Percentiles rank a stretch among this genome's conserved stretches.
Evolutionary conservation across 352 stramenopile species (phyloP).

Genomic region (Pythium pyrilobum): DNA sequence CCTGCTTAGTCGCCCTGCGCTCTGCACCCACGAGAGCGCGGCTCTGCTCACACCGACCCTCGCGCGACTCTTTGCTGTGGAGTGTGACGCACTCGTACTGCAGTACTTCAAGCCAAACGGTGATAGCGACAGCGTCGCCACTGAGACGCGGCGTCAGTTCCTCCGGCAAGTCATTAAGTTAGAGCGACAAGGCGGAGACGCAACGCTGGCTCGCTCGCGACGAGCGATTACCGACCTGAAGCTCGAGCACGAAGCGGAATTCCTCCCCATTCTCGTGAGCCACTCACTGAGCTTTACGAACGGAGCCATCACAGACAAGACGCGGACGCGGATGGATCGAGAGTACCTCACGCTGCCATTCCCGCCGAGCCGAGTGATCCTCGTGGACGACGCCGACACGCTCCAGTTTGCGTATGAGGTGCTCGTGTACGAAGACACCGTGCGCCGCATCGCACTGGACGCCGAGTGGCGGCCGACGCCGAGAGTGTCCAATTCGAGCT

Average conservation of each 20-base stretch:
- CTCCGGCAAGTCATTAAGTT: constrained; percentile 45
- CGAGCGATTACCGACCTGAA: constrained; percentile 55
- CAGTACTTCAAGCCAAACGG: constrained; percentile 44
- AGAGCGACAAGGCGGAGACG: constrained; percentile 21
- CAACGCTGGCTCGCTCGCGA: constrained; percentile 27
- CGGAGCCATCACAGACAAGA: background rate
- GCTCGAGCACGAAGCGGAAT: constrained; percentile 61
- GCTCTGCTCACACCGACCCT: constrained; percentile 36
- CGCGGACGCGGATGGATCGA: background rate
- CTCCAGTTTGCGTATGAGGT: constrained; percentile 43
- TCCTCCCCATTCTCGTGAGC: constrained; percentile 47
- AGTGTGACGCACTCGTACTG: constrained; percentile 37
- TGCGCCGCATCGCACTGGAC: constrained; percentile 45
- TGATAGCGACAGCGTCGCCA: background rate
- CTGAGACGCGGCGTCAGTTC: constrained; percentile 41
- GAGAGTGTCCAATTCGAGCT: constrained; percentile 12
- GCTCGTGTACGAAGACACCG: constrained; percentile 30
- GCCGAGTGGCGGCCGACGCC: constrained; percentile 59
- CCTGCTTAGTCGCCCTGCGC: constrained; percentile 35
- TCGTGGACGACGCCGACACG: constrained; percentile 53
- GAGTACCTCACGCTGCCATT: constrained; percentile 55
- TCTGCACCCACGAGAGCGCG: constrained; percentile 33
- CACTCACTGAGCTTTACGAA: background rate
- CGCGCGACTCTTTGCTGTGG: constrained; percentile 43
- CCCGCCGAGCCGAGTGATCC: constrained; percentile 27